Conservation (phyloP, 306 rosid genomes). For the Calophaca sinica region DNA sequence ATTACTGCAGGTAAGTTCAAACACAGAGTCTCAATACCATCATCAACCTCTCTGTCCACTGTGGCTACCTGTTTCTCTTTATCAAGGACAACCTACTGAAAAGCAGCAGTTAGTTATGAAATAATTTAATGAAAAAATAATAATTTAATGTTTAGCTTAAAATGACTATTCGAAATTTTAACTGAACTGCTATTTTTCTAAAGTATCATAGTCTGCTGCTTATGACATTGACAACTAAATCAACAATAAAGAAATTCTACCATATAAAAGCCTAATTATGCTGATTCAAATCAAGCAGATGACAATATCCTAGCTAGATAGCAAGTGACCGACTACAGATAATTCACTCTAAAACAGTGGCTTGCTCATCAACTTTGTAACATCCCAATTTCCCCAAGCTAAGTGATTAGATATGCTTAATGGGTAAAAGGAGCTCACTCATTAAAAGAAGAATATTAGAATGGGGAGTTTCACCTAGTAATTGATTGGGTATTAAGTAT, state of each 20-base stretch:
- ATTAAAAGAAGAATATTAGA: too few species aligned
- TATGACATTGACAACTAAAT: conserved; percentile 16
- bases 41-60: conserved; percentile 94
- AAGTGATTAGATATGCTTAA: too few species aligned
- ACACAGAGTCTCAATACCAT: conserved; percentile 82
- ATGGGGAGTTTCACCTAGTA: too few species aligned
- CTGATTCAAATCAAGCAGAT: conserved; percentile 14
- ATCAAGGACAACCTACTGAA: conserved; percentile 92
- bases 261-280: conserved; percentile 3
- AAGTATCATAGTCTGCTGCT: neutral
- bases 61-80: conserved; percentile 79
- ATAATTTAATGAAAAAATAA: conserved; percentile 19
- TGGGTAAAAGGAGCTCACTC: too few species aligned
- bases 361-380: conserved; percentile 28
- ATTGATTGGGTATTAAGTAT: too few species aligned
- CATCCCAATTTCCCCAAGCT: too few species aligned
- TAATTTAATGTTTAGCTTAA: neutral
- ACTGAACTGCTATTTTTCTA: conserved; percentile 9
- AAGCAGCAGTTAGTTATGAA: conserved; percentile 55
- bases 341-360: neutral
- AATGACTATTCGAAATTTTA: neutral
- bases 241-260: neutral
- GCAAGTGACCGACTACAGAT: neutral
- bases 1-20: conserved; percentile 91
- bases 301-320: conserved; percentile 11